phyloP scores from a whole-genome alignment of 2,329 filamentous ascomycete species.

The Diaporthe citrichinensis region DNA sequence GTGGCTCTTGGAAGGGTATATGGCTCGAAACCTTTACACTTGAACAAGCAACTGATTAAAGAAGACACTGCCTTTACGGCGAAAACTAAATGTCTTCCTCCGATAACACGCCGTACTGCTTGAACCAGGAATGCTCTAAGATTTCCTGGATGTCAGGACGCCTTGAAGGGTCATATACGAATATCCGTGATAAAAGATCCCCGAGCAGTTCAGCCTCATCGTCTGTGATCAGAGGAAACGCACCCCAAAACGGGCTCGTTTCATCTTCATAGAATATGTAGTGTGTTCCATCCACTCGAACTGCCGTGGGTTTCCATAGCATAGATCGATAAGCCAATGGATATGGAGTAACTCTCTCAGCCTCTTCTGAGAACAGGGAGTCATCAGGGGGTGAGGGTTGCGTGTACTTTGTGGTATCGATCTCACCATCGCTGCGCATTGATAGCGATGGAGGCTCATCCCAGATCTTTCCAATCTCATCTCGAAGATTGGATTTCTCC shows the following conservation, averaged over 20 bases:
- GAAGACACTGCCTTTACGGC: background rate
- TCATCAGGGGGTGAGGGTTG: background rate
- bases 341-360: background rate
- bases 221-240: background rate
- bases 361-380: background rate
- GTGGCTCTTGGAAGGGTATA: background rate
- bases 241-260: background rate
- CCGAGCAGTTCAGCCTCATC: background rate
- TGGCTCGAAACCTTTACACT: background rate
- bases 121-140: background rate
- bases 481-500: background rate
- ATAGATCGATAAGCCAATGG: background rate
- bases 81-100: background rate
- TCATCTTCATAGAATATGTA: conserved; percentile 2
- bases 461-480: background rate
- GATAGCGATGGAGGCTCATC: background rate
- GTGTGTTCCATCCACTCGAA: background rate
- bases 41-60: background rate
- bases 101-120: background rate
- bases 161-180: conserved; percentile 13
- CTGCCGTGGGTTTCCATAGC: background rate
- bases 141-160: background rate
- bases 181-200: conserved; percentile 18
- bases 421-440: conserved; percentile 3
- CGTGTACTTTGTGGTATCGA: background rate